phyloP scores from a whole-genome alignment of 768 basidiomycete genomes.

The Leucocoprinus leucothites region DNA sequence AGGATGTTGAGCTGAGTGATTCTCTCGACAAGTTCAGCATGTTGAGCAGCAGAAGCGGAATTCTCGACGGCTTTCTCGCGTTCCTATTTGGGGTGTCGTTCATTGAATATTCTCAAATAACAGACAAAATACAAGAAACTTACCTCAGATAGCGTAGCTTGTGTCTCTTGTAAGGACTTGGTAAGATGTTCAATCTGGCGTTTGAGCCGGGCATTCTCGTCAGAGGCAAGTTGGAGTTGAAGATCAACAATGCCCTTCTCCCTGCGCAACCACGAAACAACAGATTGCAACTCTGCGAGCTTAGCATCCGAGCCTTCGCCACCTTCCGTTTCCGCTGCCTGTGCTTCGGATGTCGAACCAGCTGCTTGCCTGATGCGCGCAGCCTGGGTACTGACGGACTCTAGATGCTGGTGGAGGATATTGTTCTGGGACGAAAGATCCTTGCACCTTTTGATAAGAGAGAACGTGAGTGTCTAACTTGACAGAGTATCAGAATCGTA shows the following conservation, averaged over 20 bases:
- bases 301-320: slow-evolving; percentile 58
- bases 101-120: background rate
- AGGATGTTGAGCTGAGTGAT: slow-evolving; percentile 86
- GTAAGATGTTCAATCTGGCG: slow-evolving; percentile 72
- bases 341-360: slow-evolving; percentile 18
- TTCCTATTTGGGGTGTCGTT: slow-evolving; percentile 46
- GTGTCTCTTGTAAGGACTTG: slow-evolving; percentile 66
- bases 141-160: slow-evolving; percentile 71
- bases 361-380: slow-evolving; percentile 74
- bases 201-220: slow-evolving; percentile 73
- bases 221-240: slow-evolving; percentile 74
- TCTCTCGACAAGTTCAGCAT: slow-evolving; percentile 79
- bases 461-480: background rate
- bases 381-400: slow-evolving; percentile 80
- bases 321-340: slow-evolving; percentile 40
- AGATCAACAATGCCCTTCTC: slow-evolving; percentile 93
- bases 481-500: slow-evolving; percentile 24
- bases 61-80: slow-evolving; percentile 74
- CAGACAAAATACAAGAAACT: background rate
- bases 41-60: slow-evolving; percentile 72
- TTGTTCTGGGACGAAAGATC: slow-evolving; percentile 76
- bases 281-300: slow-evolving; percentile 69
- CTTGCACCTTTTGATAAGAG: slow-evolving; percentile 46
- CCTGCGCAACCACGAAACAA: slow-evolving; percentile 79
- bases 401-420: slow-evolving; percentile 79